Evolutionary conservation across 371 early-diverging fungal genomes (phyloP).

Genomic region (Nematocida major): DNA sequence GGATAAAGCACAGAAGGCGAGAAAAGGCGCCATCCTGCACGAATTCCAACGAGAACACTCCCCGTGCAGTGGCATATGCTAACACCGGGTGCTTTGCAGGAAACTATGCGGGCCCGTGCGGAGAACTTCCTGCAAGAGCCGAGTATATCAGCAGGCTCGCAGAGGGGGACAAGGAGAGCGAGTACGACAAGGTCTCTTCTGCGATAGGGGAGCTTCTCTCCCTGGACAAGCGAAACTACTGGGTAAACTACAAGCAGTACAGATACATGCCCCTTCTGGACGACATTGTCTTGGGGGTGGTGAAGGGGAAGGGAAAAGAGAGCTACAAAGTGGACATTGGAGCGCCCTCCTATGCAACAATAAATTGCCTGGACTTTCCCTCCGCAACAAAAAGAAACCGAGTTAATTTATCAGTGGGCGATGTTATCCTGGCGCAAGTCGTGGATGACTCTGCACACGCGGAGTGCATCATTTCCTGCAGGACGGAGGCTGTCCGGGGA

Average conservation of each 20-base stretch:
- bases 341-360: slow-evolving; percentile 16
- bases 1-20: neutral
- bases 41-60: no score
- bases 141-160: no score
- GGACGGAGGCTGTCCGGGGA: slow-evolving; percentile 41
- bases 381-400: slow-evolving; percentile 64
- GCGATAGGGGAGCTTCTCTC: slow-evolving; percentile 19
- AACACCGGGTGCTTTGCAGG: no score
- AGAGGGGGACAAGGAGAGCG: neutral
- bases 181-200: neutral
- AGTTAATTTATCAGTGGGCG: slow-evolving; percentile 53
- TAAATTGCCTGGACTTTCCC: slow-evolving; percentile 59
- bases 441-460: slow-evolving; percentile 18
- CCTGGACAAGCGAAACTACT: slow-evolving; percentile 14
- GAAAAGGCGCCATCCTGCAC: neutral
- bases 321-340: slow-evolving; percentile 56
- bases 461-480: slow-evolving; percentile 57
- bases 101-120: no score
- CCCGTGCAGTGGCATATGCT: no score
- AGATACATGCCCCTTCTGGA: slow-evolving; percentile 54
- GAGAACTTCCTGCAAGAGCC: no score
- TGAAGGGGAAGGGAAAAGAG: slow-evolving; percentile 53
- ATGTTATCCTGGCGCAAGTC: slow-evolving; percentile 57
- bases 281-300: slow-evolving; percentile 60
- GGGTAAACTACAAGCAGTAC: slow-evolving; percentile 35